Conservation (phyloP, 1,284 basidiomycete genomes). For the Moniliophthora roreri region DNA sequence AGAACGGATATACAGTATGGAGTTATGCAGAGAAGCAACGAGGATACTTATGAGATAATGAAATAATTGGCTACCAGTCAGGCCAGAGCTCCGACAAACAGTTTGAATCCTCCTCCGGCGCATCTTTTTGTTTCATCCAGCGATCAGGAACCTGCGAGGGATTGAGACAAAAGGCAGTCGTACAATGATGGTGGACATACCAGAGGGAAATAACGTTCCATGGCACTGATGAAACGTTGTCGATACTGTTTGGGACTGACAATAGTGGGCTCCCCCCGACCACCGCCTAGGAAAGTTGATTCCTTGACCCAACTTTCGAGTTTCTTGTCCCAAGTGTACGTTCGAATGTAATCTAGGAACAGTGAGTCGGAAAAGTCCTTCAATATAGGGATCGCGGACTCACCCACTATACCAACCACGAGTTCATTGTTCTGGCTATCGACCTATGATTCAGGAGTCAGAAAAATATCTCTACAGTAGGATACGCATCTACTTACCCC, state of each 20-base stretch:
- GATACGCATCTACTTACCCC: constrained; percentile 49
- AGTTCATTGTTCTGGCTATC: constrained; percentile 82
- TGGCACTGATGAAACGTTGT: constrained; percentile 85
- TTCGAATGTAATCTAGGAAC: constrained; percentile 82
- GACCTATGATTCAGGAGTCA: constrained; percentile 38
- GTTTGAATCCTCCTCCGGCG: constrained; percentile 70
- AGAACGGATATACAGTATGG: constrained; percentile 5
- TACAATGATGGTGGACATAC: constrained; percentile 40
- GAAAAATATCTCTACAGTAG: background rate
- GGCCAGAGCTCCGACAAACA: constrained; percentile 18
- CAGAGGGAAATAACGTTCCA: constrained; percentile 90
- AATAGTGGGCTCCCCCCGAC: constrained; percentile 89
- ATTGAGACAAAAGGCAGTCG: constrained; percentile 2
- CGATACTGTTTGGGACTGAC: constrained; percentile 87
- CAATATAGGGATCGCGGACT: constrained; percentile 28
- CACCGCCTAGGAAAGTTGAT: constrained; percentile 81
- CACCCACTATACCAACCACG: constrained; percentile 95
- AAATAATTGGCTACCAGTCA: constrained; percentile 12
- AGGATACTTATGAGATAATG: background rate
- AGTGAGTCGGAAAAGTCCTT: constrained; percentile 8
- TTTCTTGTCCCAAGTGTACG: constrained; percentile 98
- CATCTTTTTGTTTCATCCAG: constrained; percentile 83
- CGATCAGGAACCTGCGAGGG: constrained; percentile 70
- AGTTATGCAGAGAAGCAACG: background rate
- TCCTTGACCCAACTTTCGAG: constrained; percentile 98